These are phyloP conservation scores for Leptographium wingfieldii DNA, from an alignment of 2,329 filamentous ascomycete genomes.

Conservation along the genomic window DNA sequence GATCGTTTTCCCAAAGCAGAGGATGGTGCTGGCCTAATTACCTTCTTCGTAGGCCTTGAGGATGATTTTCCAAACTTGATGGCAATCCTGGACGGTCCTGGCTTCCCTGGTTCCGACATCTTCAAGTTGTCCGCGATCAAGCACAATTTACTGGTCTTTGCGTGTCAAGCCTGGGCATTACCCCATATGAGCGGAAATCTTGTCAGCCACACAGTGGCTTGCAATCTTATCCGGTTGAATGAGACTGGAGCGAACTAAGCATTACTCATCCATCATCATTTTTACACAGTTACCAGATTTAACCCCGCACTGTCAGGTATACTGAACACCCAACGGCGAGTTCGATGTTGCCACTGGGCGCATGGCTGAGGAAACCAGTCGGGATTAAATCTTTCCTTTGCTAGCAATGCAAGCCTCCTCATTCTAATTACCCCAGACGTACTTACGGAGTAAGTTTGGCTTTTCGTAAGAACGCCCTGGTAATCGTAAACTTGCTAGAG, in stretches of 20 bases:
- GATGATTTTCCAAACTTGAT: slow-evolving; percentile 30
- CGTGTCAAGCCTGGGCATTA: too few species aligned
- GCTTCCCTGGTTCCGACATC: slow-evolving; percentile 26
- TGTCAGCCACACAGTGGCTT: neutral
- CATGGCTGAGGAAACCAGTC: too few species aligned
- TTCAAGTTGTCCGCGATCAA: neutral
- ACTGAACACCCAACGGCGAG: too few species aligned
- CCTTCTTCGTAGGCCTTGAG: slow-evolving; percentile 13
- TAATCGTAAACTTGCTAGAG: neutral
- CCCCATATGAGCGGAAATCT: neutral
- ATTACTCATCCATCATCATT: neutral
- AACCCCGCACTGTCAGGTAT: too few species aligned
- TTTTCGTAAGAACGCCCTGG: neutral
- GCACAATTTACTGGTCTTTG: neutral
- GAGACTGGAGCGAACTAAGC: too few species aligned
- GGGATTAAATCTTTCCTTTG: too few species aligned
- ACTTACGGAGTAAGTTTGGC: neutral
- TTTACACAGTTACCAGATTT: too few species aligned
- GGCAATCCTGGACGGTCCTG: slow-evolving; percentile 28
- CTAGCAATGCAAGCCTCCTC: too few species aligned
- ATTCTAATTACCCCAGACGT: neutral
- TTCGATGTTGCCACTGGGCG: too few species aligned
- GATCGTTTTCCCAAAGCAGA: slow-evolving; percentile 37
- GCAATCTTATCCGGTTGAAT: neutral
- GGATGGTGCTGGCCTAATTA: slow-evolving; percentile 22